Conservation (phyloP, 768 basidiomycete species). For the Infundibulicybe gibba region DNA sequence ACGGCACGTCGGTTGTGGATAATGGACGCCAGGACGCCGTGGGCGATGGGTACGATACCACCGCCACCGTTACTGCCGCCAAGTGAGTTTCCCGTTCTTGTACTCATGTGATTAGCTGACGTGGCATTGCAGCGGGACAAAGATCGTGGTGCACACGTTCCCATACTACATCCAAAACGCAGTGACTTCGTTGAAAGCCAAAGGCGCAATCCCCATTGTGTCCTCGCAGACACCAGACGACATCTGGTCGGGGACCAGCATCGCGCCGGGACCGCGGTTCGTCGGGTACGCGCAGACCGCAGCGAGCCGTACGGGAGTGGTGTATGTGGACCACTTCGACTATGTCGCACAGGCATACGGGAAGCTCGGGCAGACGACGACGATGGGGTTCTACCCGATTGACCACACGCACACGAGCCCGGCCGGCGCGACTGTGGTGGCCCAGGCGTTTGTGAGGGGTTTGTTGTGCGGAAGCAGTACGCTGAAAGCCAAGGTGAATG, state of each 20-base stretch:
- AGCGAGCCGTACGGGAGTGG: conserved; percentile 29
- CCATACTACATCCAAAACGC: conserved; percentile 43
- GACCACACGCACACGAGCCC: conserved; percentile 45
- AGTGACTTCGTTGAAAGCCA: conserved; percentile 34
- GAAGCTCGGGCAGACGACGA: conserved; percentile 31
- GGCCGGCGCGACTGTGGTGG: conserved; percentile 42
- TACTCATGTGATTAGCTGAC: neutral
- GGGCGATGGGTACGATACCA: conserved; percentile 15
- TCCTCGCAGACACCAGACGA: conserved; percentile 47
- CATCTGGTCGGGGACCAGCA: conserved; percentile 31
- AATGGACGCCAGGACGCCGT: conserved; percentile 20
- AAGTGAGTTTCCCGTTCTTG: conserved; percentile 5
- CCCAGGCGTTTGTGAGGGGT: conserved; percentile 44
- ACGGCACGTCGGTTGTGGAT: conserved; percentile 15
- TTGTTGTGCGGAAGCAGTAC: conserved; percentile 33
- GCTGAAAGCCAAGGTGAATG: conserved; percentile 29
- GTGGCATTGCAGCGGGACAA: conserved; percentile 25
- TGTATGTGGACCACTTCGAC: conserved; percentile 43
- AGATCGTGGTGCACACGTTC: conserved; percentile 40
- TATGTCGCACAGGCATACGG: conserved; percentile 41
- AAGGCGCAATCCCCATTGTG: conserved; percentile 44
- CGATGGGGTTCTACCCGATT: conserved; percentile 36
- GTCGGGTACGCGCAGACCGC: conserved; percentile 39
- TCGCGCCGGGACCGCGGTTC: conserved; percentile 36
- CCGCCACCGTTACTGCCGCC: conserved; percentile 10